A percentile compares a stretch with the other conserved stretches of the same genome.
phyloP scores from a whole-genome alignment of 352 stramenopile genomes.

The Globisporangium parvum region DNA sequence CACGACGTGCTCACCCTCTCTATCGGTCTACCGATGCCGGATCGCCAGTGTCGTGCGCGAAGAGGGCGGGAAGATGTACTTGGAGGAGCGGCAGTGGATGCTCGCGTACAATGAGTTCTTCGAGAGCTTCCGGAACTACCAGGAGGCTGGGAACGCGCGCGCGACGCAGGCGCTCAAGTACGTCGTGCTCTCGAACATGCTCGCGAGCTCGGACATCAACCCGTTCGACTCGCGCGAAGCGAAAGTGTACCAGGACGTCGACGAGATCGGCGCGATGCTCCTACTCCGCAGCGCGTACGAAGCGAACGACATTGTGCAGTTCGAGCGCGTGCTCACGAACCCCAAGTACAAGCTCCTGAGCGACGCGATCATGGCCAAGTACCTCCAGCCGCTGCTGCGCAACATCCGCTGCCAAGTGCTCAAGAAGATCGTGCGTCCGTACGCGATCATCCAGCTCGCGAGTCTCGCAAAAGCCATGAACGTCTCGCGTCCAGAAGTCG shows the following conservation, averaged over 20 bases:
- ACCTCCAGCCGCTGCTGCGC: slow-evolving; percentile 86
- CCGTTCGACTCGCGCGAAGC: slow-evolving; percentile 91
- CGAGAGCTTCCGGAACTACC: slow-evolving; percentile 91
- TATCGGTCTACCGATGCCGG: not conserved
- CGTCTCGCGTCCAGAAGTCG: slow-evolving; percentile 79
- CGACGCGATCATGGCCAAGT: slow-evolving; percentile 91
- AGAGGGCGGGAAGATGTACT: slow-evolving; percentile 92
- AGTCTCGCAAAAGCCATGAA: slow-evolving; percentile 89
- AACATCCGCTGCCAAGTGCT: slow-evolving; percentile 94
- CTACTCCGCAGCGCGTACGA: slow-evolving; percentile 68
- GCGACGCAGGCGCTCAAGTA: slow-evolving; percentile 91
- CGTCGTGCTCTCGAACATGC: slow-evolving; percentile 91
- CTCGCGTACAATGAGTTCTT: slow-evolving; percentile 93
- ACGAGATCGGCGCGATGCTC: slow-evolving; percentile 76
- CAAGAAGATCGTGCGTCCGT: slow-evolving; percentile 87
- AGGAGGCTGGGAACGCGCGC: slow-evolving; percentile 85
- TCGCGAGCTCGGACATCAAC: slow-evolving; percentile 90
- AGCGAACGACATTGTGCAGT: slow-evolving; percentile 89
- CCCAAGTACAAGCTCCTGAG: slow-evolving; percentile 89
- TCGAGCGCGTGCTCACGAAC: slow-evolving; percentile 90
- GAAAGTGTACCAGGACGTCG: slow-evolving; percentile 87
- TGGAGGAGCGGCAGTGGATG: slow-evolving; percentile 86
- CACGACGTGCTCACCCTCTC: not conserved
- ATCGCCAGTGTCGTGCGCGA: slow-evolving; percentile 76
- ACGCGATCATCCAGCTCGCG: slow-evolving; percentile 85